Evolutionary conservation across 768 basidiomycete genomes (phyloP), one percentile per base, ranked within the genome.

Genomic region (Serendipita indica): DNA sequence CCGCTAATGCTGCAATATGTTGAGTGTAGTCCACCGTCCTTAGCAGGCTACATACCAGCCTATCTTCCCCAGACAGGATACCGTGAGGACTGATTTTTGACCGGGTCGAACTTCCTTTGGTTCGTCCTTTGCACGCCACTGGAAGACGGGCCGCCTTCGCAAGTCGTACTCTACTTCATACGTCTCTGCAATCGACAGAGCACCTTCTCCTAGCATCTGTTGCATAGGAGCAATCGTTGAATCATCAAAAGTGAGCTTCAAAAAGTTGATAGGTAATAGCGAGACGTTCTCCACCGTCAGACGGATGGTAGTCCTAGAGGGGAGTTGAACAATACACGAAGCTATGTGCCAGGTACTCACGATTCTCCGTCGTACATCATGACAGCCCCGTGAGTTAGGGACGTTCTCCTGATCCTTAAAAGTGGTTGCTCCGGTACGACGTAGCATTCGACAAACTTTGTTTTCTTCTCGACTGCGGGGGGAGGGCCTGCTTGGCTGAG

Each of bases 351-450:
- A 57, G 7, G 14, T 3, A 72, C 82, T 61, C 62, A 91, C 93
- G 72, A 82, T 73, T 99, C 96, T 33, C 96, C 96, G 49, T 94
- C 81, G 66, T 94, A 97, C 56, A 98, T 73, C 89, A 96, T 94
- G 25, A 97, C 73, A 0, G 93, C 90, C 1, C 90, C 91, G 64
- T 96, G 91, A 1, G 87, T 93, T 20, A 96, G 72, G n/a, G 88
- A 89, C 14, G 85, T 88, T 66, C 88, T 75, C 58, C 88, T 78
- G 67, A 99, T 84, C 62, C 89, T 80, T 58, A 98, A 72, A 32
- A 92, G 69, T 6, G 96, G 96, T 66, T 92, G 89, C 64, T 89
- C 84, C 1, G 85, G 83, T 18, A 94, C 80, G 18, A 97, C 89
- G 34, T 77, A 74, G 69, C 85, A 93, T 66, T 92, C 82, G 65